Base-by-base conservation (phyloP, 495 filamentous ascomycete species). In the Hypoxylon intermedium region DNA sequence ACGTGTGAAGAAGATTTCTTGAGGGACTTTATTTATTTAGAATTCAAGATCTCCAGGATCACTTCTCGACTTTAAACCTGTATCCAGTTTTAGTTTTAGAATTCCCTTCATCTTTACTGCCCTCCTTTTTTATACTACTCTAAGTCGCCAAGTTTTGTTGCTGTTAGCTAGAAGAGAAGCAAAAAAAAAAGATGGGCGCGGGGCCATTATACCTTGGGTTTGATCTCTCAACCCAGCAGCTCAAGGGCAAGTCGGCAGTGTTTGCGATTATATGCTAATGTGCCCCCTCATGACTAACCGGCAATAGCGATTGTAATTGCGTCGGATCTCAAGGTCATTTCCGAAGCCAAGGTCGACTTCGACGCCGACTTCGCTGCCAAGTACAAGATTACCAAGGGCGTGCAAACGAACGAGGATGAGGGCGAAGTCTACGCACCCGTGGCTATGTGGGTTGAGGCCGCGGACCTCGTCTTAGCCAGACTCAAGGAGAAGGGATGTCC, bases 221-320 rank as follows among this genome's bases (percentile, higher is more conserved):
- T 71, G 93, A 98, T 73, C 89, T 98, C 41, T 96, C 92, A 20
- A 98, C 94, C 53, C 94, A 97, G 75, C 92, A 97, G 71, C 80
- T 97, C 21, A 98, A 98, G 82, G 91, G 89, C 83, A 60, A 53
- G 75, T 72, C 33, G 33, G 50, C 24, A 42, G n/a, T 49, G 26
- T 37, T 44, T 19, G 5, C 23, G 37, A 21, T 5, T 20, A 38
- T n/a, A 9, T 9, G 5, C 5, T 26, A 57, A 16, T 6, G 6
- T 21, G 36, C 19, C 12, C 36, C 13, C 26, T 53, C 33, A 18
- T 1, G 7, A 23, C 46, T 58, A 38, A 49, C 26, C 4, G 11
- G 2, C 15, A 44, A 31, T 57, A 90, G 88, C 83, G 38, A 84
- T 98, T 63, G 87, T 90, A 46, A 87, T 96, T 57, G 85, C 87